Evolutionary conservation across 169 alveolate genomes (phyloP).

Genomic region (Cryptosporidium sp.): DNA sequence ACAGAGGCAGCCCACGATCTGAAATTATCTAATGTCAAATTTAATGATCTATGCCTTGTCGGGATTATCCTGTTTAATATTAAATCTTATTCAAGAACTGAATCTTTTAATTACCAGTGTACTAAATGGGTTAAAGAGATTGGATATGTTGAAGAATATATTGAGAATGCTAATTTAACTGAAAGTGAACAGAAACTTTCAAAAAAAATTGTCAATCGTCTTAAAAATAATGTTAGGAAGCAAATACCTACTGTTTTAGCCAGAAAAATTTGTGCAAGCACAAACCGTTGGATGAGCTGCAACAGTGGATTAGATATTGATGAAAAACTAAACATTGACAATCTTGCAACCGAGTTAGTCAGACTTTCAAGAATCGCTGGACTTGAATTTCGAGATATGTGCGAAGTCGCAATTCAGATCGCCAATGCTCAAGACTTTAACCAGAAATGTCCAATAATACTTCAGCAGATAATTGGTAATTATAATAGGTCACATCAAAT

Average conservation of each 20-base stretch:
- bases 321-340: slow-evolving; percentile 53
- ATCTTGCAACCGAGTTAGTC: slow-evolving; percentile 56
- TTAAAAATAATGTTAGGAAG: slow-evolving; percentile 34
- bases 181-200: neutral
- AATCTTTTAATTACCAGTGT: slow-evolving; percentile 64
- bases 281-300: slow-evolving; percentile 74
- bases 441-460: slow-evolving; percentile 61
- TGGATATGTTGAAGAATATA: slow-evolving; percentile 35
- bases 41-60: slow-evolving; percentile 51
- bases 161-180: neutral
- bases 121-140: slow-evolving; percentile 68
- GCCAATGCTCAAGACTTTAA: slow-evolving; percentile 64
- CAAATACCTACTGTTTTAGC: slow-evolving; percentile 50
- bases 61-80: slow-evolving; percentile 51
- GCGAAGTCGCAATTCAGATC: slow-evolving; percentile 58
- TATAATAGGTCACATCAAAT: slow-evolving; percentile 57
- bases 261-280: slow-evolving; percentile 62
- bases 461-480: slow-evolving; percentile 33
- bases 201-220: neutral
- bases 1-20: slow-evolving; percentile 75
- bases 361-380: slow-evolving; percentile 64
- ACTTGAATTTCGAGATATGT: slow-evolving; percentile 73
- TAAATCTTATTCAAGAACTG: slow-evolving; percentile 69
- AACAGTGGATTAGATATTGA: slow-evolving; percentile 36
- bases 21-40: slow-evolving; percentile 29